Percentiles rank a stretch among this genome's conserved stretches.
These are phyloP conservation scores for Trypanosoma platydactyli DNA, from an alignment of 208 protist species.

Conservation along the genomic window DNA sequence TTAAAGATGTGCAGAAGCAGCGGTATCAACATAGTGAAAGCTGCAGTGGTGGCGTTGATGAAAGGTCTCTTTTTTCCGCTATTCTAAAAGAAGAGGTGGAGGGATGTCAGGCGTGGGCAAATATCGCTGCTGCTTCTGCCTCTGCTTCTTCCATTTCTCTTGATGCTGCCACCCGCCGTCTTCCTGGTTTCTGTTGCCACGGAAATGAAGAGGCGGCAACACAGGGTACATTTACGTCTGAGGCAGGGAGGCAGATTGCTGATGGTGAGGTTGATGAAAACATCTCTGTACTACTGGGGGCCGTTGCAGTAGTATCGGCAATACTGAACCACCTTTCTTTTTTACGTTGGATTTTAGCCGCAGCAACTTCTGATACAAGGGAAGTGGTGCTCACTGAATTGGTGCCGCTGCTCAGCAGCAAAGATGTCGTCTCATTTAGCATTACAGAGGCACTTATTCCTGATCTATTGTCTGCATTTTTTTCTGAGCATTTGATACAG, in stretches of 20 bases:
- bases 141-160: too few species aligned
- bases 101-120: constrained; percentile 13
- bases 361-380: not conserved
- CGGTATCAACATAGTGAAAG: not conserved
- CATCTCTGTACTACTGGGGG: not conserved
- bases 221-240: not conserved
- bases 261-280: not conserved
- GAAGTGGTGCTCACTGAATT: not conserved
- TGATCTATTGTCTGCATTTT: not conserved
- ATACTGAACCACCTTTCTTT: constrained; percentile 20
- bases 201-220: too few species aligned
- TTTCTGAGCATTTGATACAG: not conserved
- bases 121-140: not conserved
- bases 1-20: not conserved
- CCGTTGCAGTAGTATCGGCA: constrained; percentile 8
- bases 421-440: constrained; percentile 6
- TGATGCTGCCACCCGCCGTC: too few species aligned
- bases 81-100: constrained; percentile 25
- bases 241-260: not conserved
- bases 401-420: not conserved
- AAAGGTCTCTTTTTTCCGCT: not conserved
- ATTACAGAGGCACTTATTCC: constrained; percentile 5
- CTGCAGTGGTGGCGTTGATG: not conserved
- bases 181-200: too few species aligned
- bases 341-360: not conserved